These are phyloP conservation scores for Saccharomycopsis vini DNA, from an alignment of 805 yeast species.

Conservation along the genomic window DNA sequence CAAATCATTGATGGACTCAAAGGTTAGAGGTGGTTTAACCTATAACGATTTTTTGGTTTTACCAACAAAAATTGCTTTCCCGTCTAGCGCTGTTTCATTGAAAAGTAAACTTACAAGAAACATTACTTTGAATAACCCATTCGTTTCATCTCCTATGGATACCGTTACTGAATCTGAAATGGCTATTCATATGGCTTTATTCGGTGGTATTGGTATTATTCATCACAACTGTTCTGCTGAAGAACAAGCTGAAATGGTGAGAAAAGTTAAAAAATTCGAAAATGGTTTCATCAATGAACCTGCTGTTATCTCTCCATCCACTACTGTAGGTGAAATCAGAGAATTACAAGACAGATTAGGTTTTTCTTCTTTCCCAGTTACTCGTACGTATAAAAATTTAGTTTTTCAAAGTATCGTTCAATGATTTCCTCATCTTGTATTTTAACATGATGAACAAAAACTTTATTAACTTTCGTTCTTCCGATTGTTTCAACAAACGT, in stretches of 20 bases:
- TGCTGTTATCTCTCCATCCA: conserved; percentile 66
- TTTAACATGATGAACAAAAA: conserved; percentile 44
- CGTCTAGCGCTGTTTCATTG: conserved; percentile 66
- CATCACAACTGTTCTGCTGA: conserved; percentile 96
- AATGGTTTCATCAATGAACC: conserved; percentile 97
- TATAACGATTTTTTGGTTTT: conserved; percentile 92
- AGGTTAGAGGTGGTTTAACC: conserved; percentile 88
- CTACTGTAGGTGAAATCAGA: conserved; percentile 76
- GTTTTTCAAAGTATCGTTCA: not conserved
- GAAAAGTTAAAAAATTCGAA: conserved; percentile 91
- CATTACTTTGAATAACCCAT: conserved; percentile 86
- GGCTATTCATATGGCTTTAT: conserved; percentile 97
- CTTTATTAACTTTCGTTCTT: conserved; percentile 96
- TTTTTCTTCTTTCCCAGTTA: conserved; percentile 97
- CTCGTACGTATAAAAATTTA: conserved; percentile 65
- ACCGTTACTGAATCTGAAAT: conserved; percentile 95
- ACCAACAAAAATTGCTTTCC: conserved; percentile 90
- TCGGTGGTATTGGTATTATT: conserved; percentile 97
- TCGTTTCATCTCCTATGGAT: conserved; percentile 98
- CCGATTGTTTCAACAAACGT: conserved; percentile 92
- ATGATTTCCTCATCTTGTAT: not conserved
- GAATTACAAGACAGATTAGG: conserved; percentile 64
- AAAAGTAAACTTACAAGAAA: conserved; percentile 87
- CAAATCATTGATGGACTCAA: conserved; percentile 80
- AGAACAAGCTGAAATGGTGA: conserved; percentile 97